These are phyloP conservation scores for Acanthamoeba quina DNA, from an alignment of 208 protist genomes.

Conservation along the genomic window DNA sequence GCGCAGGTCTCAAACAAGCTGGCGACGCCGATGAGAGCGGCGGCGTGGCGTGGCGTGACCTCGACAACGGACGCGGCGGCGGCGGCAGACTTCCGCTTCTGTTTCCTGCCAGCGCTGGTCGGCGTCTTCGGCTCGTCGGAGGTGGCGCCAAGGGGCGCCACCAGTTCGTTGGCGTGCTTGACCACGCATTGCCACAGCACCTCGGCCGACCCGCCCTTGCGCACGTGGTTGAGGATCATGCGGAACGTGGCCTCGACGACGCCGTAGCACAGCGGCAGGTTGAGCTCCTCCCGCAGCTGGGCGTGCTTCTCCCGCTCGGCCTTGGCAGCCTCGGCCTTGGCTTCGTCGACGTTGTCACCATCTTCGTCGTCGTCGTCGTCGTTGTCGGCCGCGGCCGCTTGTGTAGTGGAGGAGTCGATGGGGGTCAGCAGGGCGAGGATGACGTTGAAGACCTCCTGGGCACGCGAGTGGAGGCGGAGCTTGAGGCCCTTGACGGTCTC, in stretches of 20 bases:
- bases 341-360: not conserved
- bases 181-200: constrained; percentile 18
- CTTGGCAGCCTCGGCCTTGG: not conserved
- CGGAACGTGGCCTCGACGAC: constrained; percentile 49
- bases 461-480: constrained; percentile 35
- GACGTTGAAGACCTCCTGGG: constrained; percentile 44
- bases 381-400: not conserved
- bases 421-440: constrained; percentile 3
- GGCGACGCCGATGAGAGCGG: not conserved
- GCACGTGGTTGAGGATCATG: constrained; percentile 34
- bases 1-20: constrained; percentile 20
- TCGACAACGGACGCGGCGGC: not conserved
- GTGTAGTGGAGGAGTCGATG: not conserved
- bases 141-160: not conserved
- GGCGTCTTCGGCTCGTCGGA: not conserved
- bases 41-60: constrained; percentile 9
- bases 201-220: constrained; percentile 53
- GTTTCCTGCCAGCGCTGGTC: not conserved
- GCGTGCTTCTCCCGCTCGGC: not conserved
- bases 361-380: constrained; percentile 27
- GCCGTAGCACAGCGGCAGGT: constrained; percentile 21
- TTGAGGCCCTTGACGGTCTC: constrained; percentile 73
- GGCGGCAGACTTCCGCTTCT: not conserved
- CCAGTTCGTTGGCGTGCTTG: constrained; percentile 32
- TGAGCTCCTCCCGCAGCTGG: not conserved